Base-by-base conservation (phyloP, 169 alveolate genomes). In the Theileria orientalis region DNA sequence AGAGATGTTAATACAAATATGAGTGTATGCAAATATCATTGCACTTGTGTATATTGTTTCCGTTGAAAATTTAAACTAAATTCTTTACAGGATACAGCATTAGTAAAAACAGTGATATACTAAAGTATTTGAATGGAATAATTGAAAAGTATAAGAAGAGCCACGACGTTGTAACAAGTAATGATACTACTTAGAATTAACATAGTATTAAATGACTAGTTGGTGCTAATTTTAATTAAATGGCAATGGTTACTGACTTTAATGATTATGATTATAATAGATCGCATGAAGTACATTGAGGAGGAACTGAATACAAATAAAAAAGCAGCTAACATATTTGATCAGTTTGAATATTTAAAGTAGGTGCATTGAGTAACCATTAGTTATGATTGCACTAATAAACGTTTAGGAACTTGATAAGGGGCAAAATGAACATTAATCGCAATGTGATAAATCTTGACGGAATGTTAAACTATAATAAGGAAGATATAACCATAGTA, bases 311-410 rank as follows among this genome's bases (percentile, higher is more conserved):
- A 49, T 21, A 49, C 35, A 21, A 49, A 49, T 14, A 49, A 49
- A 59, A 76, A 76, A 62, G 62, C 69, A 51, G 41, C 29, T 33
- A 67, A 64, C 32, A 70, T 74, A 19, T 56, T 76, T 7, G 85
- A 76, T 29, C 64, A 71, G 19, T 76, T 66, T 46, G 85, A 76
- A 9, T 69, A 44, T 56, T 73, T 76, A 25, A 67, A 67, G 77
- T 67, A 16, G 21, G 83, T 0, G 19, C 13, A n/a, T n/a, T 42
- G 16, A 42, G 52, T 13, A 16, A 42, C 66, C 19, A 14, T 27
- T 59, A 19, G 30, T 19, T 0, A 0, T 40, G 25, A 19, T 32
- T 35, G n/a, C 7, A 49, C 21, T 49, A 49, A 13, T 49, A 5
- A 49, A 29, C 23, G 7, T 32, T 0, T 51, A 74, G 83, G 32